Conservation (phyloP, 2,329 filamentous ascomycete genomes). For the Epichloe gansuensis region DNA sequence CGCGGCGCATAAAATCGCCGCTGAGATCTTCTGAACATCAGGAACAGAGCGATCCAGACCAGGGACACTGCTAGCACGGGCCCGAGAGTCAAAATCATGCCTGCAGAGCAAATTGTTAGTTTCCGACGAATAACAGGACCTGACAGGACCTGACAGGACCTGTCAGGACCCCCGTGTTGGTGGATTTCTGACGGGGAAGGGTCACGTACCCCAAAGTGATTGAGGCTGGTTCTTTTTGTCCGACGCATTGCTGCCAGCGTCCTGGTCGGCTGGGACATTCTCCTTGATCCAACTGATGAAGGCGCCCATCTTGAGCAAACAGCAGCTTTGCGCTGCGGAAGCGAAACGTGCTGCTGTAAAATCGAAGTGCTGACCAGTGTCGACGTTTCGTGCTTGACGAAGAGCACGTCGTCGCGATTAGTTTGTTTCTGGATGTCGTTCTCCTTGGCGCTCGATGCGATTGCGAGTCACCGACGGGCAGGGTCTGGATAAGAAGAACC, state of each 20-base stretch:
- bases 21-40: conserved; percentile 34
- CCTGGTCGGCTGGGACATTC: conserved; percentile 16
- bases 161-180: too few species aligned
- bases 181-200: background rate
- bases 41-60: conserved; percentile 39
- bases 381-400: background rate
- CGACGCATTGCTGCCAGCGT: conserved; percentile 11
- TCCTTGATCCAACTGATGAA: conserved; percentile 28
- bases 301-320: conserved; percentile 21
- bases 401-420: background rate
- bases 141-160: too few species aligned
- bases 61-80: conserved; percentile 37
- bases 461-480: background rate
- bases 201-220: conserved; percentile 23
- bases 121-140: background rate
- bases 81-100: conserved; percentile 38
- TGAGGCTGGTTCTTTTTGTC: conserved; percentile 14
- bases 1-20: conserved; percentile 44
- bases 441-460: background rate
- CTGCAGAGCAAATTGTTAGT: conserved; percentile 11
- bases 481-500: background rate
- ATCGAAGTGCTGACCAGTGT: background rate
- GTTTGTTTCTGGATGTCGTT: background rate
- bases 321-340: conserved; percentile 4
- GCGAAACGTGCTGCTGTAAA: background rate